Conservation (phyloP, 495 filamentous ascomycete species). For the Hypoxylon intermedium region DNA sequence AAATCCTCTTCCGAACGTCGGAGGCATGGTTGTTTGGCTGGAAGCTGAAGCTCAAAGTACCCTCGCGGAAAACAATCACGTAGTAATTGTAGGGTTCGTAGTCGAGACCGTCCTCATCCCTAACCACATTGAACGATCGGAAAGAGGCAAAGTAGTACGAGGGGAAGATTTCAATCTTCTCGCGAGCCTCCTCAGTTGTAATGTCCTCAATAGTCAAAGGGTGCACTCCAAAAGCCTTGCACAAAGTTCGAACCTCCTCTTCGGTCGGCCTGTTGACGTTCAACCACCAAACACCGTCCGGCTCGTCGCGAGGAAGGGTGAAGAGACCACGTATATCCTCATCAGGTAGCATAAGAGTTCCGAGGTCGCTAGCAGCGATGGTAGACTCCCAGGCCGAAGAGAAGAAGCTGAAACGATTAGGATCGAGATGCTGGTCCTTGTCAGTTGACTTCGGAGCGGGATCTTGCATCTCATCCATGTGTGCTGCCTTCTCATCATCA, state of each 20-base stretch:
- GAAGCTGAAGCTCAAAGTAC: slow-evolving; percentile 92
- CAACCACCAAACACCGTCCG: slow-evolving; percentile 90
- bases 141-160: slow-evolving; percentile 98
- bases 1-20: slow-evolving; percentile 90
- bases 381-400: slow-evolving; percentile 91
- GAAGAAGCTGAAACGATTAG: slow-evolving; percentile 91
- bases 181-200: slow-evolving; percentile 87
- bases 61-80: slow-evolving; percentile 95
- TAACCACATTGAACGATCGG: slow-evolving; percentile 76
- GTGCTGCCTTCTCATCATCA: slow-evolving; percentile 44
- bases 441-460: slow-evolving; percentile 27
- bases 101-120: slow-evolving; percentile 77
- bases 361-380: slow-evolving; percentile 86
- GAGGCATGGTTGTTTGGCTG: slow-evolving; percentile 80
- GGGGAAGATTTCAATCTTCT: slow-evolving; percentile 97
- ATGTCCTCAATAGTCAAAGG: slow-evolving; percentile 96
- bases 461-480: slow-evolving; percentile 15
- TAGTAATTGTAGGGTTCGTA: slow-evolving; percentile 95
- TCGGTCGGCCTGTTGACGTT: slow-evolving; percentile 90
- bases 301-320: slow-evolving; percentile 69
- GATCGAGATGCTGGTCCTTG: slow-evolving; percentile 54
- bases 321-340: slow-evolving; percentile 91
- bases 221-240: slow-evolving; percentile 90
- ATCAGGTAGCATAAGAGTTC: slow-evolving; percentile 83
- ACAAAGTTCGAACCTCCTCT: slow-evolving; percentile 86